These are phyloP conservation scores for Dactylellina drechsleri DNA, from an alignment of 2,329 filamentous ascomycete species.

Conservation along the genomic window DNA sequence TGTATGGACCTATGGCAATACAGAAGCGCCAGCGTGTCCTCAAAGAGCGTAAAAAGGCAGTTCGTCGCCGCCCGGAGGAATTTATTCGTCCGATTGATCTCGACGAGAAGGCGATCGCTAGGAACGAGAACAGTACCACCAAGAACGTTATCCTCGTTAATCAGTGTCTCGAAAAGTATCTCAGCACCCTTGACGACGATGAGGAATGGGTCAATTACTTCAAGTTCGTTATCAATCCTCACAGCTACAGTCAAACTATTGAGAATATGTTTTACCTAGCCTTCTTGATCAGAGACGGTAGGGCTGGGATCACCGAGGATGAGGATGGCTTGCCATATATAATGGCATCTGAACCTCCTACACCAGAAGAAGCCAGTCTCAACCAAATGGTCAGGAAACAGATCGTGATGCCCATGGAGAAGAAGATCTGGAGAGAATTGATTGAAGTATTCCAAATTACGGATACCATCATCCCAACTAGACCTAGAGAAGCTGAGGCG, in stretches of 20 bases:
- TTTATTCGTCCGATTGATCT: constrained; percentile 83
- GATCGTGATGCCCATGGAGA: constrained; percentile 87
- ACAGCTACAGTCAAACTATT: constrained; percentile 90
- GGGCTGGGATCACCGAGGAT: constrained; percentile 73
- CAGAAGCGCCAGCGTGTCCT: constrained; percentile 82
- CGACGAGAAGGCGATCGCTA: constrained; percentile 76
- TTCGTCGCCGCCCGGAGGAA: constrained; percentile 74
- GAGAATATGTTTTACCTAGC: constrained; percentile 98
- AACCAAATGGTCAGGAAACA: constrained; percentile 69
- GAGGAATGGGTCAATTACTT: constrained; percentile 75
- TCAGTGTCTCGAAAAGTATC: constrained; percentile 64
- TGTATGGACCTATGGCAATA: constrained; percentile 87
- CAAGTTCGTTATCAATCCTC: constrained; percentile 88
- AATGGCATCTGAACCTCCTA: constrained; percentile 64
- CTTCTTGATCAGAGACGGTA: constrained; percentile 89
- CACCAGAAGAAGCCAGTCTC: constrained; percentile 65
- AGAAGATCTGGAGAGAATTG: constrained; percentile 81
- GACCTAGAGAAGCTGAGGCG: constrained; percentile 68
- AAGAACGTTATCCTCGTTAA: constrained; percentile 69
- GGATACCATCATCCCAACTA: constrained; percentile 85
- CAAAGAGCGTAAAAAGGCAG: constrained; percentile 75
- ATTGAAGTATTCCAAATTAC: constrained; percentile 79
- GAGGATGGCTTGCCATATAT: constrained; percentile 75
- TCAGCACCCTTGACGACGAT: constrained; percentile 60
- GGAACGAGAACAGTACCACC: constrained; percentile 81